Evolutionary conservation across 768 basidiomycete genomes (phyloP).

Genomic region (Kwoniella mangroviensis): DNA sequence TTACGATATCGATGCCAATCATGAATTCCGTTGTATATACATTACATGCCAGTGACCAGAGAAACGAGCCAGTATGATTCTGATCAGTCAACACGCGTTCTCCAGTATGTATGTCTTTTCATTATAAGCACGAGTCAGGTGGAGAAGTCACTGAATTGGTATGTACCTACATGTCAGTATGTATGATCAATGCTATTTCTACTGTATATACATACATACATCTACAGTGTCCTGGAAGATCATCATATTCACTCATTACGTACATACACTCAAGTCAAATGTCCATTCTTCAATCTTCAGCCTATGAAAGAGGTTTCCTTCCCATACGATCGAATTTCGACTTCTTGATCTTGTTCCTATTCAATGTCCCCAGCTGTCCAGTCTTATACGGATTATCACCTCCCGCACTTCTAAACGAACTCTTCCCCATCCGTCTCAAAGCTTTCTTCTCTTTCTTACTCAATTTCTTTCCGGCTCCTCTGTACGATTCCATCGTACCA

Average conservation of each 20-base stretch:
- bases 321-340: neutral
- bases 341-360: neutral
- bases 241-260: neutral
- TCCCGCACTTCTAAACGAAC: neutral
- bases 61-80: no score
- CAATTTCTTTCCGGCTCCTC: neutral
- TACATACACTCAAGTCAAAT: neutral
- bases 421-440: neutral
- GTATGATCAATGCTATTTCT: neutral
- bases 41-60: no score
- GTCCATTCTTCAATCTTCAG: neutral
- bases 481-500: neutral
- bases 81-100: no score
- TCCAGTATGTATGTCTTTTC: no score
- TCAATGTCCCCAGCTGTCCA: neutral
- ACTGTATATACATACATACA: neutral
- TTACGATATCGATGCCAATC: no score
- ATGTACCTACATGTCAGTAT: neutral
- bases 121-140: no score
- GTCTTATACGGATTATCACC: neutral
- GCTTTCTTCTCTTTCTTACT: constrained; percentile 7
- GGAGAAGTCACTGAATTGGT: no score
- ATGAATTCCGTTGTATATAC: no score
- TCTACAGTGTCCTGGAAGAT: neutral
- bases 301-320: neutral